Base-by-base conservation (phyloP, 2,329 filamentous ascomycete species). In the Pseudocercospora ulei region DNA sequence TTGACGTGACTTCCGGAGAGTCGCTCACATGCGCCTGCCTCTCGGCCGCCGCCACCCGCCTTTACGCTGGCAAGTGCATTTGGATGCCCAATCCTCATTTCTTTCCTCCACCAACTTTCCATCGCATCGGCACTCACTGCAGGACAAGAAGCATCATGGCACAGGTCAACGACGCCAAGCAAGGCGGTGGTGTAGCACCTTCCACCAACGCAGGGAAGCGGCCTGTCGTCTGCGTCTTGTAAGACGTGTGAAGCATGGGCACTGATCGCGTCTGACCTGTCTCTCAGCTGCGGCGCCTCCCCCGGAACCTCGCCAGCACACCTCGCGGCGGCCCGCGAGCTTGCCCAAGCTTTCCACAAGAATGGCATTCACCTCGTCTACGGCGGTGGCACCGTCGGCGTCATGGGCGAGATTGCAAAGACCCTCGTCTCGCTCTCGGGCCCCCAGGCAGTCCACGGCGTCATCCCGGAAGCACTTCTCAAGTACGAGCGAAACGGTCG, bases 341-440 rank as follows among this genome's bases (percentile, higher is more conserved):
- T 96, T 8, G 88, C 80, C 38, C 67, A 68, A 20, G 69, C 72
- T 49, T 80, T 96, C 65, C 80, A 86, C 58, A 70, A 73, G 35
- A 73, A 82, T 56, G 78, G 83, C 60, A 85, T 92, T 55, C 72
- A 75, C 6, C 76, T 98, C 27, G 86, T 96, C 49, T 98, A 96
- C 63, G 90, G 90, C 52, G 90, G 90, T 52, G 90, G 90, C 56
- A 96, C 88, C 2, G 77, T 85, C 23, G 90, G 90, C 6, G 73
- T 98, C 29, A 98, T 98, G 90, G 90, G 90, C 57, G 86, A 95
- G 59, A 65, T 96, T 7, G 85, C 90, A 29, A 80, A 80, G 54
- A 87, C 84, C 0, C 77, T 98, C 17, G 85, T 92, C 51, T 71
- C 80, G 0, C 75, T 95, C 47, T 78, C 79, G 3, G 88, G 90